Percentiles rank a stretch among this genome's conserved stretches.
phyloP scores from a whole-genome alignment of 306 rosid species.

The Cyamopsis tetragonoloba region DNA sequence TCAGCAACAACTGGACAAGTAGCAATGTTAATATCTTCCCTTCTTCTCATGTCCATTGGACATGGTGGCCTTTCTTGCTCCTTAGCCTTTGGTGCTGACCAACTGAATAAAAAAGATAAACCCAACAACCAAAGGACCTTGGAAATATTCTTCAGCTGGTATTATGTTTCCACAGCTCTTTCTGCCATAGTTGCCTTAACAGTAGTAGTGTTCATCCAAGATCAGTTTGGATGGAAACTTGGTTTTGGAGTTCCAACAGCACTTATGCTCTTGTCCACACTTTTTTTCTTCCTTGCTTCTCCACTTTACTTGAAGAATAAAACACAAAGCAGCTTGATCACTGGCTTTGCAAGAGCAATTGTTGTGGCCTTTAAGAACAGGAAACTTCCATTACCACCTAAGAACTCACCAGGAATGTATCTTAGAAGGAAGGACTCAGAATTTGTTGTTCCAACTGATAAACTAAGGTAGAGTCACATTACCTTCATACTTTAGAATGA shows the following conservation, averaged over 20 bases:
- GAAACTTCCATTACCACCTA: conserved; percentile 34
- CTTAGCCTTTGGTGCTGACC: conserved; percentile 68
- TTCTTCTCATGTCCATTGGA: conserved; percentile 53
- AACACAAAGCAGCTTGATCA: conserved; percentile 43
- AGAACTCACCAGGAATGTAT: conserved; percentile 30
- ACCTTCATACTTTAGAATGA: too few species aligned
- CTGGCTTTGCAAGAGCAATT: conserved; percentile 45
- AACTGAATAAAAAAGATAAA: conserved; percentile 36
- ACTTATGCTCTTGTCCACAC: conserved; percentile 43
- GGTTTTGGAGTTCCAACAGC: conserved; percentile 66
- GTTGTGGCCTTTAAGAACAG: conserved; percentile 45
- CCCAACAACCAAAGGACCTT: conserved; percentile 44
- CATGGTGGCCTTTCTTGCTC: conserved; percentile 65
- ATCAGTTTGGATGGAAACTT: conserved; percentile 53
- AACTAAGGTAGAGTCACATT: conserved; percentile 54
- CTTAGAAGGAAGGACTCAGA: conserved; percentile 35
- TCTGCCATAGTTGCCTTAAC: conserved; percentile 52
- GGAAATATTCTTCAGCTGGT: conserved; percentile 59
- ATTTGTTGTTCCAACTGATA: conserved; percentile 43
- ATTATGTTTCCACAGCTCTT: conserved; percentile 46
- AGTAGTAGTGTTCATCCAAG: conserved; percentile 57
- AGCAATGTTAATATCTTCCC: conserved; percentile 34
- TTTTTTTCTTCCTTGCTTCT: conserved; percentile 51
- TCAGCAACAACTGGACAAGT: conserved; percentile 42
- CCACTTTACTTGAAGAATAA: conserved; percentile 45